Evolutionary conservation across 192 early-diverging fungal species (phyloP).

Genomic region (Funneliformis geosporum): DNA sequence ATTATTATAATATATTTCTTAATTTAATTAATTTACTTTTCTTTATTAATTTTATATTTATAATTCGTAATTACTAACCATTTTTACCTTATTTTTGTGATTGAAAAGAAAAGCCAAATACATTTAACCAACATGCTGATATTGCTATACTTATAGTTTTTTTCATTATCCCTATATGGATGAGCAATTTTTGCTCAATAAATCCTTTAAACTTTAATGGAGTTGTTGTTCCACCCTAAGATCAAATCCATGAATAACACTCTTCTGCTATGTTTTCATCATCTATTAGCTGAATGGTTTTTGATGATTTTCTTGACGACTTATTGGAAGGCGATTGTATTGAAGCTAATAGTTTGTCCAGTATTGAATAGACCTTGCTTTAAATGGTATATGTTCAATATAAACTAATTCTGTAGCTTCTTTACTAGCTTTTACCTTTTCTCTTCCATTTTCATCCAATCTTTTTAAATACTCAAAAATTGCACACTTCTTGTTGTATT

Average conservation of each 20-base stretch:
- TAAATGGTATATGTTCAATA: not conserved
- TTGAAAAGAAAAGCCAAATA: too few species aligned
- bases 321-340: not conserved
- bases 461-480: too few species aligned
- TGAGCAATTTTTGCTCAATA: too few species aligned
- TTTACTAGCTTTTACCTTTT: not conserved
- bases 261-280: too few species aligned
- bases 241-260: too few species aligned
- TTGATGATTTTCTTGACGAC: not conserved
- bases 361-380: not conserved
- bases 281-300: not conserved
- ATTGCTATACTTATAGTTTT: too few species aligned
- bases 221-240: not conserved
- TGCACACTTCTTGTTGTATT: not conserved
- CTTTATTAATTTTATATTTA: not conserved
- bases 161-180: too few species aligned
- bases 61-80: not conserved
- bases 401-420: not conserved
- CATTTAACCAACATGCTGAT: too few species aligned
- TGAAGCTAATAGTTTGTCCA: not conserved
- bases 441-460: not conserved
- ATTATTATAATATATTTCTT: conserved; percentile 30
- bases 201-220: too few species aligned
- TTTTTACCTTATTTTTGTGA: too few species aligned
- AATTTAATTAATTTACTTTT: not conserved